Percentiles rank a stretch among this genome's conserved stretches.
These are phyloP conservation scores for Brettanomyces bruxellensis DNA, from an alignment of 805 yeast genomes.

Conservation along the genomic window DNA sequence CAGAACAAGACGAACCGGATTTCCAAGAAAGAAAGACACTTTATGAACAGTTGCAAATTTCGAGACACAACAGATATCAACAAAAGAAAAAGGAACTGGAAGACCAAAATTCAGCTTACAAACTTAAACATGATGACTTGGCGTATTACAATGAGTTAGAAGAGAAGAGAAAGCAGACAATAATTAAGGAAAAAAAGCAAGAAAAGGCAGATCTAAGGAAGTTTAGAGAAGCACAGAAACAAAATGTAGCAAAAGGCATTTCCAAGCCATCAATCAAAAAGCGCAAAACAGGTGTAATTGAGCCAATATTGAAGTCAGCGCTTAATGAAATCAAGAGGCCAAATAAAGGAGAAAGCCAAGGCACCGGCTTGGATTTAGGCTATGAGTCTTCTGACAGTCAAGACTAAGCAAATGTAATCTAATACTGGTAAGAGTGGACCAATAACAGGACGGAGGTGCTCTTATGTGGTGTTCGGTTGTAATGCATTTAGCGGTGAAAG, in stretches of 20 bases:
- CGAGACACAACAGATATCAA: constrained; percentile 21
- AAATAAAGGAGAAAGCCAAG: too few relatives aligned
- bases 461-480: too few relatives aligned
- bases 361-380: too few relatives aligned
- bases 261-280: not conserved
- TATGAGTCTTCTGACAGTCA: too few relatives aligned
- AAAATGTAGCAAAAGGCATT: not conserved
- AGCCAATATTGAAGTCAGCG: not conserved
- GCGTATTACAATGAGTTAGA: constrained; percentile 25
- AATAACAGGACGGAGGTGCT: too few relatives aligned
- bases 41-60: constrained; percentile 32
- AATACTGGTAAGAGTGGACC: too few relatives aligned
- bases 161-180: constrained; percentile 14
- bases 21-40: constrained; percentile 27
- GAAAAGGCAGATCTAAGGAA: constrained; percentile 17
- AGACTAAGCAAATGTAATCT: too few relatives aligned
- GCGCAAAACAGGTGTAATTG: not conserved
- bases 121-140: constrained; percentile 29
- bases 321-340: too few relatives aligned
- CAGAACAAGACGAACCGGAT: not conserved
- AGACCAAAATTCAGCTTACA: constrained; percentile 32
- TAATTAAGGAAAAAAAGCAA: constrained; percentile 5
- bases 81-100: constrained; percentile 25
- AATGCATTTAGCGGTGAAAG: too few relatives aligned
- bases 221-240: constrained; percentile 4